phyloP scores from a whole-genome alignment of 495 filamentous ascomycete species.

The Cudoniella acicularis region DNA sequence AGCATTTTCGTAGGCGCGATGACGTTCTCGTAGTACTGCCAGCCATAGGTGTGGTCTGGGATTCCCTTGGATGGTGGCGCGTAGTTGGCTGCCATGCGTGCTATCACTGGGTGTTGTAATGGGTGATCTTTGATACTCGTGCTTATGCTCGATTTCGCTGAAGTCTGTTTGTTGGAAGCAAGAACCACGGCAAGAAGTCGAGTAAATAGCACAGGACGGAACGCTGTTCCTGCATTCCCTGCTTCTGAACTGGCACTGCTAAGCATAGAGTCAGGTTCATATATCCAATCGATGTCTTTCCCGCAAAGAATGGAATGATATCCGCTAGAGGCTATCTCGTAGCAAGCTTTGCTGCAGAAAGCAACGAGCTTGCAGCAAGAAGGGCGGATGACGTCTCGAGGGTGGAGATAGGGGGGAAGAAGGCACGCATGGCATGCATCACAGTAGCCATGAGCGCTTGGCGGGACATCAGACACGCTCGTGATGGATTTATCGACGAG shows the following conservation, averaged over 20 bases:
- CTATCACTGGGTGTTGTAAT: conserved; percentile 15
- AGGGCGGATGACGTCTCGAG: background rate
- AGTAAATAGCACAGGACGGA: conserved; percentile 12
- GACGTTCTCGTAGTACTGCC: conserved; percentile 16
- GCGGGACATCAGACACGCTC: conserved; percentile 4
- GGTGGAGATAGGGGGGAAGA: background rate
- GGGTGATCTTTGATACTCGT: background rate
- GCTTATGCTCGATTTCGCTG: too few species aligned
- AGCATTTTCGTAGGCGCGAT: conserved; percentile 12
- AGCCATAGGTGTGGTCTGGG: conserved; percentile 5
- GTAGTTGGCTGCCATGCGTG: conserved; percentile 19
- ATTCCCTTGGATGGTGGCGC: background rate
- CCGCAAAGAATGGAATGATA: conserved; percentile 21
- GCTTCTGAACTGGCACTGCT: background rate
- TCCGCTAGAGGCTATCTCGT: conserved; percentile 6
- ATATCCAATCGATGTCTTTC: conserved; percentile 21
- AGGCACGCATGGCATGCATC: conserved; percentile 20
- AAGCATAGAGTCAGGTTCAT: background rate
- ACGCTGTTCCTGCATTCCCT: background rate
- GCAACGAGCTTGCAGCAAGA: conserved; percentile 16
- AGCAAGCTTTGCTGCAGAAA: conserved; percentile 16
- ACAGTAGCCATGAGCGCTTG: conserved; percentile 5
- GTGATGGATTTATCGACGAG: conserved; percentile 16
- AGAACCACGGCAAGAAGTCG: conserved; percentile 16
- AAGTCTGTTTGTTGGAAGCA: background rate